Base-by-base conservation (phyloP, 176 grass and related monocot species). In the Oryza glaberrima region DNA sequence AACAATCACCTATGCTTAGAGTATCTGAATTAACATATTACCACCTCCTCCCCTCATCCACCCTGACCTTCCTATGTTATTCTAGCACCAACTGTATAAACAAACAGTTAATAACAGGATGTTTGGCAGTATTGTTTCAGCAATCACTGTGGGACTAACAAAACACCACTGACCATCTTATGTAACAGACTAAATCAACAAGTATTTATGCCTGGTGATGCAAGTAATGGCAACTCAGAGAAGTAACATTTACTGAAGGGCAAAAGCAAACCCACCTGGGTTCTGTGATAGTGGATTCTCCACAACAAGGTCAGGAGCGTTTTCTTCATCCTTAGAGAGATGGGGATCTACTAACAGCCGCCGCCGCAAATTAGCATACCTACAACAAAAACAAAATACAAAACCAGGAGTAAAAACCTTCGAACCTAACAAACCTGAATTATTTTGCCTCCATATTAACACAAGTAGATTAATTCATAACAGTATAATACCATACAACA, bases 271-370 rank as follows among this genome's bases (percentile, higher is more conserved):
- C 73, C 77, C 81, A 88, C 88, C 96, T 91, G 96, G 96, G 73
- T 90, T 98, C 85, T 98, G 96, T 46, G 96, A 98, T 23, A 98
- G 75, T 45, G 96, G 96, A 78, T 98, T 94, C 73, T 98, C 96
- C 77, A 95, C 74, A 45, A 76, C 20, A 75, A 89, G 86, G 82
- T 92, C 72, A 68, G 78, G 86, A 64, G 61, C 63, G 22, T 60
- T 77, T 48, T 75, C 92, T 78, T 98, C 96, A 82, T 98, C 96
- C 88, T 96, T 98, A 2, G 84, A 90, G 66, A 95, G 81, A 90
- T 98, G 96, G 30, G 96, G 91, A 87, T 98, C 91, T 30, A 98
- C 90, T 78, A 98, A 66, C 61, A 98, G 88, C 45, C 83, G 72
- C 3, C 93, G 73, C 40, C 91, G 91, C 86, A 98, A 65, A 89